Conservation (phyloP, 2,329 filamentous ascomycete species). For the Thielaviopsis euricoi region DNA sequence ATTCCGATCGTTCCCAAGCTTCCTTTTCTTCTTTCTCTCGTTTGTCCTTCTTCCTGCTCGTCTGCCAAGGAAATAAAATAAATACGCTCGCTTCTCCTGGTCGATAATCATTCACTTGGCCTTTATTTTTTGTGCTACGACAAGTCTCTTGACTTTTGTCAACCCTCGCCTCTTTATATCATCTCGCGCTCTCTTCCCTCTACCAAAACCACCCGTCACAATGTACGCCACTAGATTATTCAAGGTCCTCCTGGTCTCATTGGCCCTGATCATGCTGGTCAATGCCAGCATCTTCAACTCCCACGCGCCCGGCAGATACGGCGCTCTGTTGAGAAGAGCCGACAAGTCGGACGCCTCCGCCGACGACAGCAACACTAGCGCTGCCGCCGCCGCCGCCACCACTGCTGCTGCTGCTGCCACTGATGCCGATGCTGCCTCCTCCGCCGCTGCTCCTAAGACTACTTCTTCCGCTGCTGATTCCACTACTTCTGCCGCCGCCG, state of each 20-base stretch:
- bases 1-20: not conserved
- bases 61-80: not conserved
- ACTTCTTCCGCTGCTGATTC: not conserved
- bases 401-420: not conserved
- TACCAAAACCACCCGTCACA: conserved; percentile 12
- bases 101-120: not conserved
- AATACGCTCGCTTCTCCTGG: not conserved
- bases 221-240: conserved; percentile 33
- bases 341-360: not conserved
- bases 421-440: not conserved
- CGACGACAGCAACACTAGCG: not conserved
- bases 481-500: conserved; percentile 2
- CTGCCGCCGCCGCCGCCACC: not conserved
- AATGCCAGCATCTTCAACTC: conserved; percentile 24
- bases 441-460: not conserved
- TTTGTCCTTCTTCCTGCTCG: not conserved
- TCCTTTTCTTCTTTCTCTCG: not conserved
- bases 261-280: conserved; percentile 29
- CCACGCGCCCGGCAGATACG: conserved; percentile 5
- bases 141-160: conserved; percentile 11
- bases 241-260: conserved; percentile 31
- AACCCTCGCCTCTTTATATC: not conserved
- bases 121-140: not conserved
- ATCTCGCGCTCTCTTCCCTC: not conserved
- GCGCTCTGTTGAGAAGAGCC: conserved; percentile 7